Evolutionary conservation across 305 asterid species (phyloP), one percentile per base, ranked within the genome.

Genomic region (Ajuga reptans): DNA sequence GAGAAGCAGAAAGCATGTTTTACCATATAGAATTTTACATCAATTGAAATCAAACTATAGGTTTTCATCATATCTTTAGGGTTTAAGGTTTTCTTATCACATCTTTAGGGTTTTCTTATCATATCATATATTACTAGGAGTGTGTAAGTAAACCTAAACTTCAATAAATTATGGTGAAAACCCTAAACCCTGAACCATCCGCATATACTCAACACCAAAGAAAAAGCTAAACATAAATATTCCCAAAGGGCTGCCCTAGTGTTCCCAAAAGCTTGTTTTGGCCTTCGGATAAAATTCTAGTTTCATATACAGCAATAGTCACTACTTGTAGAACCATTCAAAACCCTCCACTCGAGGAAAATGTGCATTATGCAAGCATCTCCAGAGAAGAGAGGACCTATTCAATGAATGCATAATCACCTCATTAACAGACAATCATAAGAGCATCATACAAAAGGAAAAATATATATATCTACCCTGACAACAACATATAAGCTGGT

Each of bases 1-100:
- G 76, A 33, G 37, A 80, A 69, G 45, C 39, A 51, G 59, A 31
- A 66, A 52, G 34, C 43, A 59, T 49, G 43, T 57, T 61, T 54
- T 33, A 59, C 31, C 60, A 41, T 11, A 55, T 11, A 62, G 9
- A 63, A 59, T 47, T 46, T 21, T 17, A 55, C 68, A 27, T 37
- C 64, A 58, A 55, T 57, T n/a, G 31, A 16, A 14, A 29, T 66
- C 51, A 47, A 68, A 57, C 49, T 51, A 62, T 47, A 29, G 49
- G 9, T 36, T 36, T 4, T 36, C 41, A 36, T 36, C 41, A 36
- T 5, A 6, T 36, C 6, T 6, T n/a, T n/a, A n/a, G n/a, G n/a
- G n/a, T n/a, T n/a, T n/a, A n/a, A n/a, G n/a, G n/a, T n/a, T n/a
- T n/a, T n/a, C n/a, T n/a, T n/a, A n/a, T n/a, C n/a, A n/a, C n/a